These are phyloP conservation scores for Leavenworthia alabamica DNA, from an alignment of 345 rosid genomes.

Conservation along the genomic window DNA sequence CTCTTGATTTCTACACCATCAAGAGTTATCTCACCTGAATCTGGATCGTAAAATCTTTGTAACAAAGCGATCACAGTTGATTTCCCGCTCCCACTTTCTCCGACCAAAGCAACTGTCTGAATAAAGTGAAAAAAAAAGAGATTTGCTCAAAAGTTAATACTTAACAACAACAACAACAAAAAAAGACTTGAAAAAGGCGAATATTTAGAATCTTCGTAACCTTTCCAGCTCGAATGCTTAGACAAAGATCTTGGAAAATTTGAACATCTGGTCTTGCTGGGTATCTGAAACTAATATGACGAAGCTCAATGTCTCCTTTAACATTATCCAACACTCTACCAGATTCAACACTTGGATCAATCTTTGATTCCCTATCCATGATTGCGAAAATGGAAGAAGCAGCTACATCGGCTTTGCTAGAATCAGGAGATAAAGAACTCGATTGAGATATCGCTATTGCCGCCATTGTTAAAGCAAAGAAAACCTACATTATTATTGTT, in stretches of 20 bases:
- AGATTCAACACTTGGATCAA: slow-evolving; percentile 67
- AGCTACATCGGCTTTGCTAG: slow-evolving; percentile 51
- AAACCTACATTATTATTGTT: slow-evolving; percentile 48
- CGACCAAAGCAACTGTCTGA: slow-evolving; percentile 82
- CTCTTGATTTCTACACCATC: slow-evolving; percentile 62
- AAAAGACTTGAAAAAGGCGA: not conserved
- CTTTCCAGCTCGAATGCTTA: slow-evolving; percentile 69
- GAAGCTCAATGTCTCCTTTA: slow-evolving; percentile 67
- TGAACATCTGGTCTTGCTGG: slow-evolving; percentile 78
- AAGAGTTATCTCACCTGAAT: slow-evolving; percentile 61
- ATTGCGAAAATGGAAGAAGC: slow-evolving; percentile 66
- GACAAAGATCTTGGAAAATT: slow-evolving; percentile 55
- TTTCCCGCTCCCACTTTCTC: slow-evolving; percentile 89
- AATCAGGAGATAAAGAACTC: slow-evolving; percentile 61
- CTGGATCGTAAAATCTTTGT: slow-evolving; percentile 78
- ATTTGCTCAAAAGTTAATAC: not conserved
- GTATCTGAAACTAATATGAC: slow-evolving; percentile 61
- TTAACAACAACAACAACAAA: no score
- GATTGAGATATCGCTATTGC: slow-evolving; percentile 58
- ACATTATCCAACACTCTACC: slow-evolving; percentile 46
- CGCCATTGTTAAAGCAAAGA: slow-evolving; percentile 70
- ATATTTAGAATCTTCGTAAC: slow-evolving; percentile 23
- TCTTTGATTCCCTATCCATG: slow-evolving; percentile 57
- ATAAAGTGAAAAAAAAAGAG: not conserved
- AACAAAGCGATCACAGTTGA: slow-evolving; percentile 68